A percentile compares a stretch with the other conserved stretches of the same genome.
Evolutionary conservation across 2,329 filamentous ascomycete species (phyloP).

Genomic region (Colletotrichum sidae): DNA sequence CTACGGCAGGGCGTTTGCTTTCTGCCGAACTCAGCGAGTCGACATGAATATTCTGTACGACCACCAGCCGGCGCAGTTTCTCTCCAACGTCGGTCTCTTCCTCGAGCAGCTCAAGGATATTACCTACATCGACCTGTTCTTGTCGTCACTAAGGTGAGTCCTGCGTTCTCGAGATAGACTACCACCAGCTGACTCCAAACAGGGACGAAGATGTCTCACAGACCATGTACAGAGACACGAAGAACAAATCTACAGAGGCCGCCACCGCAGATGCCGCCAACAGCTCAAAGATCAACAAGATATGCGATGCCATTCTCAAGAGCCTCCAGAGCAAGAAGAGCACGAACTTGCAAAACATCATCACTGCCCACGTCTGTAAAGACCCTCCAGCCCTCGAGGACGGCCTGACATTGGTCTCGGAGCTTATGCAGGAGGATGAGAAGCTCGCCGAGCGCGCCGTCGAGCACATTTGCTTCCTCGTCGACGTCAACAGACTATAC

Average conservation of each 20-base stretch:
- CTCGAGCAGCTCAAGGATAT: constrained; percentile 86
- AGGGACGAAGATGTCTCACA: constrained; percentile 92
- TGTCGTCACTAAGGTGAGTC: constrained; percentile 82
- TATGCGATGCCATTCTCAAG: constrained; percentile 86
- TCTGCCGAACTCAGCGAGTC: constrained; percentile 91
- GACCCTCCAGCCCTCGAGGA: constrained; percentile 89
- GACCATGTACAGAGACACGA: constrained; percentile 93
- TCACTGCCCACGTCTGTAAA: constrained; percentile 96
- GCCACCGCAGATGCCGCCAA: constrained; percentile 31
- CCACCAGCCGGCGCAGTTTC: constrained; percentile 87
- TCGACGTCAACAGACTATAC: constrained; percentile 92
- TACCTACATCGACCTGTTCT: constrained; percentile 88
- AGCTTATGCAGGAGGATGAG: constrained; percentile 75
- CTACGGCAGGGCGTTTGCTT: constrained; percentile 85
- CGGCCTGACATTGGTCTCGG: constrained; percentile 82
- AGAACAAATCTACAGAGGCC: constrained; percentile 45
- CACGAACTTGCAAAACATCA: constrained; percentile 86
- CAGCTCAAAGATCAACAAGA: constrained; percentile 80
- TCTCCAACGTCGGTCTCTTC: constrained; percentile 80
- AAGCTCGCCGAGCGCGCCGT: constrained; percentile 87
- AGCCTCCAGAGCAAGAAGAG: constrained; percentile 71
- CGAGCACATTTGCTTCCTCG: constrained; percentile 97
- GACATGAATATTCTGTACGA: constrained; percentile 99
- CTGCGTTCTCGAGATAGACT: background rate
- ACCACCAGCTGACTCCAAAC: constrained; percentile 41